These are phyloP conservation scores for Skeletonema costatum DNA, from an alignment of 108 stramenopile genomes.

Conservation along the genomic window DNA sequence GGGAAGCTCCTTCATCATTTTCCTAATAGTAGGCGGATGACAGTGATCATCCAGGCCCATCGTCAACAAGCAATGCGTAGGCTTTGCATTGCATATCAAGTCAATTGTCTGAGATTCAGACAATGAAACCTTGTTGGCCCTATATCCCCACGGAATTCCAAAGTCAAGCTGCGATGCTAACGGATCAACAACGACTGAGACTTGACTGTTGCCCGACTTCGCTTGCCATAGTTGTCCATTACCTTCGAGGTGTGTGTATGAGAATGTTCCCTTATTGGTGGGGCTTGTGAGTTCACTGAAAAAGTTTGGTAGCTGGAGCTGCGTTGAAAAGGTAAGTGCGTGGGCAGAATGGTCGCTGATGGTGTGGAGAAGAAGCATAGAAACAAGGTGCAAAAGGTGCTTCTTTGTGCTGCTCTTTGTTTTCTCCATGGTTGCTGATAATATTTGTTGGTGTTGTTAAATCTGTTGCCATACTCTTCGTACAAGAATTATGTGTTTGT, in stretches of 20 bases:
- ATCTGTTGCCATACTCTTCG: background rate
- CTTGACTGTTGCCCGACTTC: background rate
- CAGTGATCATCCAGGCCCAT: conserved; percentile 67
- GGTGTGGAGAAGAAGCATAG: background rate
- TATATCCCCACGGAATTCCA: conserved; percentile 54
- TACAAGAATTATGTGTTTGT: background rate
- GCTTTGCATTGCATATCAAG: conserved; percentile 26
- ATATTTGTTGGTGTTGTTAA: background rate
- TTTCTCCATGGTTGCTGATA: background rate
- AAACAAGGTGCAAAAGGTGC: conserved; percentile 1
- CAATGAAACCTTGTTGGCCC: conserved; percentile 43
- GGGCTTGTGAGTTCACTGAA: background rate
- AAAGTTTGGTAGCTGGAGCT: conserved; percentile 6
- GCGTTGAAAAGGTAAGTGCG: conserved; percentile 9
- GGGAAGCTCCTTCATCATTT: conserved; percentile 21
- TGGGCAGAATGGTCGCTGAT: conserved; percentile 4
- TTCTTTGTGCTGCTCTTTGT: background rate
- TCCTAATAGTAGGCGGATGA: conserved; percentile 43
- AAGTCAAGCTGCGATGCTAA: conserved; percentile 56
- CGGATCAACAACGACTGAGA: conserved; percentile 55
- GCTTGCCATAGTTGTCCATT: conserved; percentile 45
- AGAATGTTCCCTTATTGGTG: conserved; percentile 4
- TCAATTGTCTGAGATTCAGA: conserved; percentile 30
- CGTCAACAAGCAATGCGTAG: conserved; percentile 45
- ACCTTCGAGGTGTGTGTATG: conserved; percentile 42